A percentile compares a stretch with the other conserved stretches of the same genome.
Conservation (phyloP, 768 basidiomycete species). For the Tricholoma furcatifolium region DNA sequence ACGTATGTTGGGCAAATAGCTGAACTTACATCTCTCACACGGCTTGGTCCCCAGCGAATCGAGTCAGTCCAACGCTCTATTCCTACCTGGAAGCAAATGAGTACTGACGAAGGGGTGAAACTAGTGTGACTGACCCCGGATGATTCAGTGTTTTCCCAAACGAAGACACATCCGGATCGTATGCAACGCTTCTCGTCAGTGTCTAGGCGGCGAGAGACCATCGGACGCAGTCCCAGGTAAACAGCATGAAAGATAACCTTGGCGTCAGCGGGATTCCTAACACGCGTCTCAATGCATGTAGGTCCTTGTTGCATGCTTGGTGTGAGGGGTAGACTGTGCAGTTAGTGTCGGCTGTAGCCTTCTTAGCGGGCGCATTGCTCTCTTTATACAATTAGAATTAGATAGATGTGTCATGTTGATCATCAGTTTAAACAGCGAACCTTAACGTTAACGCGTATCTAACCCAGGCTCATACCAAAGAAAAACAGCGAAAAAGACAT, state of each 20-base stretch:
- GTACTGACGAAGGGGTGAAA: slow-evolving; percentile 7
- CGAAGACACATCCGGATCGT: slow-evolving; percentile 70
- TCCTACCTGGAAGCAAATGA: slow-evolving; percentile 47
- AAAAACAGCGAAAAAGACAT: slow-evolving; percentile 9
- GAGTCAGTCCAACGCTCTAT: slow-evolving; percentile 85
- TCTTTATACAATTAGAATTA: slow-evolving; percentile 3
- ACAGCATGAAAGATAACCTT: slow-evolving; percentile 78
- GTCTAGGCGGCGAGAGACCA: slow-evolving; percentile 71
- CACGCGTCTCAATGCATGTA: slow-evolving; percentile 62
- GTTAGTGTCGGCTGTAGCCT: slow-evolving; percentile 7
- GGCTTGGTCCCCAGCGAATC: slow-evolving; percentile 76
- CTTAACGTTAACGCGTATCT: slow-evolving; percentile 25
- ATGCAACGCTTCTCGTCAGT: slow-evolving; percentile 73
- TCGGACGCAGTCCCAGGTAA: slow-evolving; percentile 51
- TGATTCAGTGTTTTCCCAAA: slow-evolving; percentile 76
- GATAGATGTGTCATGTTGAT: slow-evolving; percentile 23
- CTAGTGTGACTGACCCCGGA: slow-evolving; percentile 49
- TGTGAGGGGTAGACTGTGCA: slow-evolving; percentile 3
- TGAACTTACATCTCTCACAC: slow-evolving; percentile 66
- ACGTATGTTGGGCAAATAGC: not conserved
- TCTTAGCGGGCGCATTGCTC: not conserved
- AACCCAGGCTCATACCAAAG: slow-evolving; percentile 14
- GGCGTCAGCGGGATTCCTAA: slow-evolving; percentile 65
- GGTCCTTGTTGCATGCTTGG: slow-evolving; percentile 64
- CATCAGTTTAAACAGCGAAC: slow-evolving; percentile 20